These are phyloP conservation scores for Eimeria tenella DNA, from an alignment of 169 alveolate genomes.

Conservation along the genomic window DNA sequence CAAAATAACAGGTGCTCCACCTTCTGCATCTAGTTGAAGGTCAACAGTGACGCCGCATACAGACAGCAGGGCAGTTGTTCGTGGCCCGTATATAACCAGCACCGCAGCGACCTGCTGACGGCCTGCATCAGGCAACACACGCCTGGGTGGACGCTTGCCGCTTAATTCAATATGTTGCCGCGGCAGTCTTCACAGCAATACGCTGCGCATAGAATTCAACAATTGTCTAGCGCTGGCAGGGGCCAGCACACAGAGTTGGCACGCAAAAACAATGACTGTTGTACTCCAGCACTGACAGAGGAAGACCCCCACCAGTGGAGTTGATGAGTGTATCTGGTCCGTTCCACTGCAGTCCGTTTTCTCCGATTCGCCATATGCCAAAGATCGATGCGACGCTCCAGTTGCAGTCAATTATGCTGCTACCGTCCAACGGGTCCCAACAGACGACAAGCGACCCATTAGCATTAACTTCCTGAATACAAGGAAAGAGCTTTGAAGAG, in stretches of 20 bases:
- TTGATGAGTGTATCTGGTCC: conserved; percentile 76
- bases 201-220: no score
- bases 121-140: conserved; percentile 62
- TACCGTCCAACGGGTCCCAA: conserved; percentile 94
- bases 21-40: conserved; percentile 25
- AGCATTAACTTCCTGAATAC: conserved; percentile 76
- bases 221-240: no score
- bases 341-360: conserved; percentile 76
- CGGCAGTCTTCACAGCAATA: no score
- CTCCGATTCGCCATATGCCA: conserved; percentile 90
- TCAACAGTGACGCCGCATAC: conserved; percentile 55
- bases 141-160: neutral
- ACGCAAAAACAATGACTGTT: no score
- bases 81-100: conserved; percentile 81
- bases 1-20: conserved; percentile 23
- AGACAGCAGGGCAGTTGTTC: conserved; percentile 76
- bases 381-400: conserved; percentile 91
- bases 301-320: conserved; percentile 68
- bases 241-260: no score
- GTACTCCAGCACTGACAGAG: neutral
- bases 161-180: no score
- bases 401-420: conserved; percentile 90
- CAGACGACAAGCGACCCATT: conserved; percentile 87
- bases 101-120: conserved; percentile 80
- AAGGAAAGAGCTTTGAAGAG: neutral